phyloP scores from a whole-genome alignment of 2,329 filamentous ascomycete genomes.

The Colletotrichum nymphaeae region DNA sequence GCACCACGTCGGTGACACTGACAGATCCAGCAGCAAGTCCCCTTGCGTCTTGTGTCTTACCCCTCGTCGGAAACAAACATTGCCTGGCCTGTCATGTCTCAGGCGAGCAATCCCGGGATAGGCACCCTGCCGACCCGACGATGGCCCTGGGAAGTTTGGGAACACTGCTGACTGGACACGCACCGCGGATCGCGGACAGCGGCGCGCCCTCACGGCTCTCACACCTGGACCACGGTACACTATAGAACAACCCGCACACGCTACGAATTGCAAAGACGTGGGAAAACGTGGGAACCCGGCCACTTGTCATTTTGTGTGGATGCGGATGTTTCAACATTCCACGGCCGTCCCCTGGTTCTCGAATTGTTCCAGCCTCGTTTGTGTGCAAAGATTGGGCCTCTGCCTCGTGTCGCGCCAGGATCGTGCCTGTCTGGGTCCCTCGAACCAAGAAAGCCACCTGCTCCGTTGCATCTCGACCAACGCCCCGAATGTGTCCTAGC shows the following conservation, averaged over 20 bases:
- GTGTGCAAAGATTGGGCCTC: not conserved
- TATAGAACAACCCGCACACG: not conserved
- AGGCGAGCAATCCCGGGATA: slow-evolving; percentile 13
- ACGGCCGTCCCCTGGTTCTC: slow-evolving; percentile 25
- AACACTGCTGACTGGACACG: not conserved
- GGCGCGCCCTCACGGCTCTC: not conserved
- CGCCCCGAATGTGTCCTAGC: not conserved
- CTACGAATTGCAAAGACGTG: not conserved
- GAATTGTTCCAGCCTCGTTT: slow-evolving; percentile 20
- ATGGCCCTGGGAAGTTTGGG: not conserved
- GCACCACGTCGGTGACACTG: not conserved
- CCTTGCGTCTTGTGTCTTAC: not conserved
- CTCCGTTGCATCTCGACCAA: not conserved
- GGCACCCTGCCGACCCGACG: slow-evolving; percentile 16
- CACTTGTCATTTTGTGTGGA: slow-evolving; percentile 18
- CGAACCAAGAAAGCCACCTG: not conserved
- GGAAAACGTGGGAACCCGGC: slow-evolving; percentile 33
- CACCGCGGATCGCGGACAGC: not conserved
- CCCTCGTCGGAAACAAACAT: slow-evolving; percentile 26
- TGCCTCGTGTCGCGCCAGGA: slow-evolving; percentile 24
- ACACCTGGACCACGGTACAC: not conserved
- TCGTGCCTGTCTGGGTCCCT: not conserved
- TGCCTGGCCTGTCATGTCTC: slow-evolving; percentile 28
- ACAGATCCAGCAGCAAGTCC: not conserved
- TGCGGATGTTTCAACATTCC: slow-evolving; percentile 29